A percentile compares a stretch with the other conserved stretches of the same genome.
Conservation (phyloP, 148 eudicot genomes). For the Limonium bicolor region DNA sequence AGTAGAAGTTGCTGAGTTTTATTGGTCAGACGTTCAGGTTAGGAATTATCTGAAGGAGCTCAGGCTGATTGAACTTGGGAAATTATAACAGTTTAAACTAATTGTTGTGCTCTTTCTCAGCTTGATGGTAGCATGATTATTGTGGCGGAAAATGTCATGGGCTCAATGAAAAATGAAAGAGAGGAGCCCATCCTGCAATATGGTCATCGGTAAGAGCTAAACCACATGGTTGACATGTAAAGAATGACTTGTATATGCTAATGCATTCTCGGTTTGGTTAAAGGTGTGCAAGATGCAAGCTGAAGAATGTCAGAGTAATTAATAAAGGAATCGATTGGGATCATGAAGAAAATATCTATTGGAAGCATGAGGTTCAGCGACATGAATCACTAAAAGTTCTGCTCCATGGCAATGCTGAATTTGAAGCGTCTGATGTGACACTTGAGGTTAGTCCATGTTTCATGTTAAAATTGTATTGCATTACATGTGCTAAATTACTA, state of each 20-base stretch:
- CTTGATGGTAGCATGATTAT: conserved; percentile 80
- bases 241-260: background rate
- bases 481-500: background rate
- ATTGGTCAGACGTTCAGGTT: conserved; percentile 90
- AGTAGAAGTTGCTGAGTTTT: conserved; percentile 83
- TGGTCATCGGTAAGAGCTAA: conserved; percentile 47
- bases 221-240: conserved; percentile 1
- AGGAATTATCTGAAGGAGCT: background rate
- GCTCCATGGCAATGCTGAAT: conserved; percentile 96
- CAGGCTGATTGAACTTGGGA: background rate
- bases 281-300: conserved; percentile 88
- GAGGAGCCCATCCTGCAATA: conserved; percentile 60
- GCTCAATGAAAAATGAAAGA: conserved; percentile 28
- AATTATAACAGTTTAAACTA: conserved; percentile 11
- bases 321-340: conserved; percentile 91
- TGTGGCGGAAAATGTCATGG: conserved; percentile 64
- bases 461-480: background rate
- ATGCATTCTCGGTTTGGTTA: conserved; percentile 11
- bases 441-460: conserved; percentile 47
- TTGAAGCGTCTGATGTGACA: conserved; percentile 78
- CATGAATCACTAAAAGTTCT: conserved; percentile 52
- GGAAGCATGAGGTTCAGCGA: conserved; percentile 82
- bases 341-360: conserved; percentile 44
- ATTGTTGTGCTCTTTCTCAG: conserved; percentile 25
- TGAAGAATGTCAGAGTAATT: conserved; percentile 64